These are phyloP conservation scores for Thalassiosira pacifica DNA, from an alignment of 352 stramenopile species.

Conservation along the genomic window DNA sequence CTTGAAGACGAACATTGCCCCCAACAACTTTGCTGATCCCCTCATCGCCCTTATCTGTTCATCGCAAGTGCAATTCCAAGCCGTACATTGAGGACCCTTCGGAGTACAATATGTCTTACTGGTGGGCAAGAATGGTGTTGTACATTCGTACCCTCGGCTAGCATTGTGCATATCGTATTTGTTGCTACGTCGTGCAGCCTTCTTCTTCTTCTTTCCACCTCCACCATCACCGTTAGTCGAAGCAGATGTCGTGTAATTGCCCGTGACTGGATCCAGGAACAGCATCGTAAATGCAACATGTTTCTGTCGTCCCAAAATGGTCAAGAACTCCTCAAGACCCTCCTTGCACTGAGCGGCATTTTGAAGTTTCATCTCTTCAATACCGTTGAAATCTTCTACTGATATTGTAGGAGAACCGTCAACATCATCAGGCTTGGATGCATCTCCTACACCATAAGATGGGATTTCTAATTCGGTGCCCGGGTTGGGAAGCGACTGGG, in stretches of 20 bases:
- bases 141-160: constrained; percentile 40
- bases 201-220: constrained; percentile 14
- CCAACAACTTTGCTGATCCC: constrained; percentile 44
- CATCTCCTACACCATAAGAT: not conserved
- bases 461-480: constrained; percentile 43
- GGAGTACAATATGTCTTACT: constrained; percentile 68
- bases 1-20: constrained; percentile 68
- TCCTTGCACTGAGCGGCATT: constrained; percentile 56
- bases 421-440: not conserved
- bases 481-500: not conserved
- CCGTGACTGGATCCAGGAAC: constrained; percentile 59
- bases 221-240: not conserved
- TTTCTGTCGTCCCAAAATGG: constrained; percentile 28
- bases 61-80: constrained; percentile 71
- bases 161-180: constrained; percentile 19
- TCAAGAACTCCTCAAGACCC: constrained; percentile 49
- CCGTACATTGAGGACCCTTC: constrained; percentile 58
- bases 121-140: constrained; percentile 60
- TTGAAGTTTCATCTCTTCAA: constrained; percentile 51
- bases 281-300: constrained; percentile 62
- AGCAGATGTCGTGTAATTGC: constrained; percentile 19
- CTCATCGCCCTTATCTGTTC: constrained; percentile 56
- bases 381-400: constrained; percentile 50
- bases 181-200: constrained; percentile 4
- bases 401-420: constrained; percentile 13